Conservation (phyloP, 2,329 filamentous ascomycete species). For the Phialocephala subalpina region DNA sequence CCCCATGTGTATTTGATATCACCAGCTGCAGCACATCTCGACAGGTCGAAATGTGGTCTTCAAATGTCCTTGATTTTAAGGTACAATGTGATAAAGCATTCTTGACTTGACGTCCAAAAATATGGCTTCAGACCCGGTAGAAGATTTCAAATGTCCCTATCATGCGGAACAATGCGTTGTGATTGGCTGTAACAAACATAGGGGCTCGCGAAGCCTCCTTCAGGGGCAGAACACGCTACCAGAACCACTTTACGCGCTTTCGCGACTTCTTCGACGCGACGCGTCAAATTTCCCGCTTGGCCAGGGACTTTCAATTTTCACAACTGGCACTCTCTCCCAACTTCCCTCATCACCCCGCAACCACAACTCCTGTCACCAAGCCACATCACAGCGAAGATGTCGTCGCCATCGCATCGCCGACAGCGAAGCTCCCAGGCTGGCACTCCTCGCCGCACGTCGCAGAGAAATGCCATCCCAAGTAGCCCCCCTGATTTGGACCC, state of each 20-base stretch:
- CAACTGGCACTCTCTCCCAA: background rate
- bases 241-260: constrained; percentile 28
- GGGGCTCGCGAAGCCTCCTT: constrained; percentile 13
- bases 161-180: background rate
- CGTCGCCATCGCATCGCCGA: constrained; percentile 65
- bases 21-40: too few species aligned
- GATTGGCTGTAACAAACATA: background rate
- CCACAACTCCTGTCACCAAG: background rate
- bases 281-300: constrained; percentile 14
- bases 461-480: constrained; percentile 56
- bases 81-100: background rate
- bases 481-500: constrained; percentile 50
- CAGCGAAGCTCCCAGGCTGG: constrained; percentile 62
- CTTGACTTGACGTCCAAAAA: background rate
- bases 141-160: background rate
- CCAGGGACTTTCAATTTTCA: constrained; percentile 7
- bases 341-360: background rate
- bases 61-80: background rate
- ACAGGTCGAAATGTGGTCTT: background rate
- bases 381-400: constrained; percentile 55
- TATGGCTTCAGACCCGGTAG: background rate
- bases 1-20: too few species aligned
- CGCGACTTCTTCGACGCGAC: constrained; percentile 20
- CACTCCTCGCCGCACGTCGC: constrained; percentile 64
- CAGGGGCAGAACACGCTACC: constrained; percentile 23